Percentiles rank a stretch among this genome's conserved stretches.
Evolutionary conservation across 768 basidiomycete genomes (phyloP).

Genomic region (Naganishia onofrii): DNA sequence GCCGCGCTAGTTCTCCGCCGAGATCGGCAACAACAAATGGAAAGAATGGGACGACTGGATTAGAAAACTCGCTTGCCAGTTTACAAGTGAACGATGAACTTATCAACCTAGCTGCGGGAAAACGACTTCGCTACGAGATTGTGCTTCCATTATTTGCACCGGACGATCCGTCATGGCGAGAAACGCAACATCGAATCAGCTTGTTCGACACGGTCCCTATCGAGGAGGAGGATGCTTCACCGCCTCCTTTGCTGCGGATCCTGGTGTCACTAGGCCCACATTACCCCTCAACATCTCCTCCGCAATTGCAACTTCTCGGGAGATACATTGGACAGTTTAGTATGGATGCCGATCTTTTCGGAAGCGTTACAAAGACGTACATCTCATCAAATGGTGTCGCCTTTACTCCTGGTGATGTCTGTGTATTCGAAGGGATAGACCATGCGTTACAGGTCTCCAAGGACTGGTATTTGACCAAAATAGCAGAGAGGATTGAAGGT

Average conservation of each 20-base stretch:
- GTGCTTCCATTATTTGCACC: conserved; percentile 42
- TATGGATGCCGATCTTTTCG: conserved; percentile 51
- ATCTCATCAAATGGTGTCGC: conserved; percentile 47
- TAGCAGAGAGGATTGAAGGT: conserved; percentile 33
- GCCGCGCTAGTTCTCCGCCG: background rate
- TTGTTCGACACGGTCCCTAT: conserved; percentile 25
- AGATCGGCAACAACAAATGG: conserved; percentile 2
- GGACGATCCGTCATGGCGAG: conserved; percentile 7
- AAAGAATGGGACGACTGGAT: background rate
- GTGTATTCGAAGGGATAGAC: conserved; percentile 52
- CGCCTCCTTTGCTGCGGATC: background rate
- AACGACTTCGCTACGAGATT: conserved; percentile 49
- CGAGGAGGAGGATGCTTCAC: conserved; percentile 18
- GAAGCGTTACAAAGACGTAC: conserved; percentile 50
- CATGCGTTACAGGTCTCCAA: conserved; percentile 39
- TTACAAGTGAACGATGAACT: conserved; percentile 29
- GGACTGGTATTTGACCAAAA: conserved; percentile 42
- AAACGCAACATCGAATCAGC: background rate
- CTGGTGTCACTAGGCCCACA: conserved; percentile 45
- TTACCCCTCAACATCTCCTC: conserved; percentile 49
- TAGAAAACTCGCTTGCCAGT: conserved; percentile 22
- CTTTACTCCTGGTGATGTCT: conserved; percentile 49
- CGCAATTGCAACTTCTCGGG: conserved; percentile 51
- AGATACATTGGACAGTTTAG: conserved; percentile 50
- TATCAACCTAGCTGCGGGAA: conserved; percentile 32